Base-by-base conservation (phyloP, 495 filamentous ascomycete genomes). In the Xylaria bambusicola region DNA sequence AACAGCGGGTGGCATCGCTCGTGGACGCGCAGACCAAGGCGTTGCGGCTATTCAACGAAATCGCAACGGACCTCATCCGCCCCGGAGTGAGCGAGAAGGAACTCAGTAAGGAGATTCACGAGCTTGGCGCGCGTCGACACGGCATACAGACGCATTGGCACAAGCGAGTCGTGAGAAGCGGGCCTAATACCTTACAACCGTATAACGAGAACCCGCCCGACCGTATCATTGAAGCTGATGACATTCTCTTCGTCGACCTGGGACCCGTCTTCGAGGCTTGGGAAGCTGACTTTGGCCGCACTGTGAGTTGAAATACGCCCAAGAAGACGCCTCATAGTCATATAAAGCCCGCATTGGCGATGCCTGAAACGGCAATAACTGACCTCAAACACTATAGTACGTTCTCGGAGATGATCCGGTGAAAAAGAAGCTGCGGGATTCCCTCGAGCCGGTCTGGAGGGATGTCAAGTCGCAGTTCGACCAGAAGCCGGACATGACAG, bases 261-360 rank as follows among this genome's bases (percentile, higher is more conserved):
- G 80, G 79, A 0, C 78, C 79, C 0, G 79, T 82, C 6, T 81
- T 82, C 58, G 79, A 80, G 48, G 72, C 68, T 6, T 82, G 75
- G 74, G 79, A 82, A 57, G 80, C 79, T 12, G 80, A 82, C 55
- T 78, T 80, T 47, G 77, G 78, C 10, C 75, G 77, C 36, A 79
- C 77, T 33, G 29, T 33, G 29, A 33, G 29, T 33, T n/a, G n/a
- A n/a, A n/a, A n/a, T n/a, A n/a, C n/a, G n/a, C n/a, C n/a, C n/a
- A n/a, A n/a, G n/a, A n/a, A n/a, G n/a, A n/a, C n/a, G n/a, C n/a
- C n/a, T n/a, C n/a, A n/a, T n/a, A n/a, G n/a, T n/a, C n/a, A n/a
- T n/a, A n/a, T n/a, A n/a, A n/a, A n/a, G n/a, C n/a, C n/a, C n/a
- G 29, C 5, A 33, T 33, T 33, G 29, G 10, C 3, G n/a, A n/a